Evolutionary conservation across 805 yeast species (phyloP).

Genomic region (Lipomyces yamadae): DNA sequence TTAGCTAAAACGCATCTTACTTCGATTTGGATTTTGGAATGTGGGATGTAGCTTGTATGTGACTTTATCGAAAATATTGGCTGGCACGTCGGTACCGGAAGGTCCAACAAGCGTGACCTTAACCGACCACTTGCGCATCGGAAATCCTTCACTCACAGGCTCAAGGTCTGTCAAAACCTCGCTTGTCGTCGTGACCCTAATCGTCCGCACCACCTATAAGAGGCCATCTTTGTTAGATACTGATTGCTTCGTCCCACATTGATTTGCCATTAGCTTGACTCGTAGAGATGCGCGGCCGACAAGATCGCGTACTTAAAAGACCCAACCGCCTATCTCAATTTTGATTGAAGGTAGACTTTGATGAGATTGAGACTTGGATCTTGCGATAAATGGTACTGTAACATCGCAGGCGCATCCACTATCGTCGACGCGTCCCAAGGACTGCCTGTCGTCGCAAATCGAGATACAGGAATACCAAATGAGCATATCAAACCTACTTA

Average conservation of each 20-base stretch:
- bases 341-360: background rate
- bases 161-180: conserved; percentile 76
- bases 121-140: conserved; percentile 93
- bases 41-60: conserved; percentile 95
- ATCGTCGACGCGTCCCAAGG: background rate
- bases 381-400: background rate
- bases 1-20: conserved; percentile 22
- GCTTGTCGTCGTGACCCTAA: conserved; percentile 32
- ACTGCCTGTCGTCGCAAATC: background rate
- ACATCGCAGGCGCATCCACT: background rate
- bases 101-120: conserved; percentile 75
- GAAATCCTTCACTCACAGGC: conserved; percentile 86
- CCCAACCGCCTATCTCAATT: background rate
- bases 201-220: conserved; percentile 32
- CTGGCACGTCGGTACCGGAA: conserved; percentile 82
- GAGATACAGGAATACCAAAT: background rate
- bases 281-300: background rate
- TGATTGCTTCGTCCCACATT: background rate
- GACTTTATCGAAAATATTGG: conserved; percentile 85
- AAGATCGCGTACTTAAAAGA: background rate
- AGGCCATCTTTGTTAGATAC: conserved; percentile 7
- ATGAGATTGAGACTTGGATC: background rate
- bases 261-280: background rate
- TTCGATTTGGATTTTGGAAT: conserved; percentile 82
- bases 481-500: conserved; percentile 1